Evolutionary conservation across 1,284 basidiomycete species (phyloP).

Genomic region (Coniferiporia sulphurascens): DNA sequence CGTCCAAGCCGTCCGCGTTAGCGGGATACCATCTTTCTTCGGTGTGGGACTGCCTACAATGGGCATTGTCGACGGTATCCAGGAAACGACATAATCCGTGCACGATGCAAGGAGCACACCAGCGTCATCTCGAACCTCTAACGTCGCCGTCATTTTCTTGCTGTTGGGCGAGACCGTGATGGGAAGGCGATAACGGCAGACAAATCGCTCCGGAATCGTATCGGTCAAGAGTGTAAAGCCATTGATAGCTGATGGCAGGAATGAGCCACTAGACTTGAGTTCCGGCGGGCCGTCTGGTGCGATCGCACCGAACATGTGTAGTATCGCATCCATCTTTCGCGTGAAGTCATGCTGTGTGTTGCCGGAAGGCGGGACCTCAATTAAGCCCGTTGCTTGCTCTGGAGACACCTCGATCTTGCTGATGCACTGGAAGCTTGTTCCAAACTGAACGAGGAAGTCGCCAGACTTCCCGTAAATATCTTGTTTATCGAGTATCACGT

Average conservation of each 20-base stretch:
- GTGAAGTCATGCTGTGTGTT: slow-evolving; percentile 29
- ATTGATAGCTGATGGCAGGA: slow-evolving; percentile 30
- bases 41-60: background rate
- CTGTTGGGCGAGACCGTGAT: slow-evolving; percentile 27
- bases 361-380: slow-evolving; percentile 24
- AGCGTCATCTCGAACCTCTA: slow-evolving; percentile 29
- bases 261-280: slow-evolving; percentile 26
- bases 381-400: slow-evolving; percentile 27
- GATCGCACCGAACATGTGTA: slow-evolving; percentile 33
- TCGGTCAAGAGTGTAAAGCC: slow-evolving; percentile 27
- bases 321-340: slow-evolving; percentile 31
- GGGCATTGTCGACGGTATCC: slow-evolving; percentile 18
- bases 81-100: slow-evolving; percentile 31
- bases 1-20: slow-evolving; percentile 3
- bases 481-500: background rate
- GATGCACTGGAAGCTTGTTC: slow-evolving; percentile 31
- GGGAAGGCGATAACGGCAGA: slow-evolving; percentile 31
- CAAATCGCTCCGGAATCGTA: slow-evolving; percentile 28
- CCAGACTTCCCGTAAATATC: slow-evolving; percentile 10
- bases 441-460: slow-evolving; percentile 27
- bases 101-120: slow-evolving; percentile 31
- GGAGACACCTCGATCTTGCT: slow-evolving; percentile 27
- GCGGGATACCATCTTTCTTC: background rate
- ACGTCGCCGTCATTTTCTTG: slow-evolving; percentile 26
- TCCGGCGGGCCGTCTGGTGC: slow-evolving; percentile 23